Evolutionary conservation across 2,329 filamentous ascomycete species (phyloP), one percentile per base, ranked within the genome.

Genomic region (Fusarium sp.): DNA sequence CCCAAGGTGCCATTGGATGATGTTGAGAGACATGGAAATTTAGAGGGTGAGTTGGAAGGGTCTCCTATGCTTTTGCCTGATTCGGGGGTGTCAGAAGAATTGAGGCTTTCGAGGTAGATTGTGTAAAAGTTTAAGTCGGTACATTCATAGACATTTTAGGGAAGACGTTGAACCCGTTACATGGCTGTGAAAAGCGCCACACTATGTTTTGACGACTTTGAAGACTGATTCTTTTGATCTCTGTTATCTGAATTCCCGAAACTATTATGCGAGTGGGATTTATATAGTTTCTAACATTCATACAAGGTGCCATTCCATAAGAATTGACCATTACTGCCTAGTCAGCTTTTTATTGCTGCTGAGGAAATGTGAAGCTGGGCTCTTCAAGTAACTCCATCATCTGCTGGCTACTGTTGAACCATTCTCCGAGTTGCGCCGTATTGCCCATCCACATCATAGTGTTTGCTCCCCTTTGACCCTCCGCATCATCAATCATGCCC

Each of bases 61-160:
- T 75, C 79, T 9, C 78, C 79, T 1, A 83, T 84, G 79, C 68
- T 83, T 40, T 70, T 76, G 7, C 75, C 72, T 36, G 74, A 74
- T 10, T 69, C 70, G 8, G 76, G 71, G 20, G 72, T 73, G 17
- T 44, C 62, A 11, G 74, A 73, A 11, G 68, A 70, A 20, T 47
- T 70, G 19, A 60, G 58, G 14, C 49, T 62, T 38, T 62, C 56
- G 26, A 51, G 62, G 49, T 70, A 68, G 58, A 52, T 21, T 48
- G n/a, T 28, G 4, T 5, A 34, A 39, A 46, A 20, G 15, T 17
- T 45, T 30, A 28, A 11, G 12, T 9, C 26, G 24, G 24, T 32
- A 38, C 40, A 17, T 24, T 12, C 15, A 26, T 39, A 21, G 28
- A 36, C 8, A 46, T 54, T 32, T 20, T 3, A 14, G 15, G 32